Conservation (phyloP, 1,139 yeast genomes). For the Barnettozyma hawaiiensis region DNA sequence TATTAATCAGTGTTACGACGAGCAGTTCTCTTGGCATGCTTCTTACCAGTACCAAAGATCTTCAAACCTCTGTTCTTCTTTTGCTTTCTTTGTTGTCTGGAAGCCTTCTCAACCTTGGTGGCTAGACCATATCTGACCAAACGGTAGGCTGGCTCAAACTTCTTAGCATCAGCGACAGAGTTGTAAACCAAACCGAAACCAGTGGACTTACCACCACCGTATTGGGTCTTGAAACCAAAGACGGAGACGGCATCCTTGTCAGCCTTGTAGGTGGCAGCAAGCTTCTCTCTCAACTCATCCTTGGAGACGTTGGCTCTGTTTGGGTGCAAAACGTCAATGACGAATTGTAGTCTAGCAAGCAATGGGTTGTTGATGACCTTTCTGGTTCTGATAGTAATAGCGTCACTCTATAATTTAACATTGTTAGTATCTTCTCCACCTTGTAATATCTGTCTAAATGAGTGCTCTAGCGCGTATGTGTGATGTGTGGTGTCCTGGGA, state of each 20-base stretch:
- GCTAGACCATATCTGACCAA: constrained; percentile 99
- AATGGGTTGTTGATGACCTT: constrained; percentile 99
- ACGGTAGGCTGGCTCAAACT: constrained; percentile 99
- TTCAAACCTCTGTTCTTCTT: constrained; percentile 99
- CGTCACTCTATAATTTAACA: constrained; percentile 61
- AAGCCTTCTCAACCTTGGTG: constrained; percentile 90
- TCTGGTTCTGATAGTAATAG: constrained; percentile 99
- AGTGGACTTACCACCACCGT: constrained; percentile 99
- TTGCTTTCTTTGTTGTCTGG: constrained; percentile 99
- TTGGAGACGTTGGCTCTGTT: constrained; percentile 98
- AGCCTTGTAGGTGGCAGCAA: constrained; percentile 94
- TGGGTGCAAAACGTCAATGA: constrained; percentile 99
- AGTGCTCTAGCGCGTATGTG: too few relatives aligned
- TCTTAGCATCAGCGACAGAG: constrained; percentile 96
- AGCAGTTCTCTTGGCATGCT: constrained; percentile 90
- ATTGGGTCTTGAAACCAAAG: constrained; percentile 98
- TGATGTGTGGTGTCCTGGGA: too few relatives aligned
- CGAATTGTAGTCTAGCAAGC: constrained; percentile 99
- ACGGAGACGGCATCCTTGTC: constrained; percentile 98
- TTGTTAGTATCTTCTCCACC: constrained; percentile 25
- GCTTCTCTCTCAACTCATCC: constrained; percentile 98
- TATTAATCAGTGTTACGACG: constrained; percentile 43
- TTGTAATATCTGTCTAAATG: too few relatives aligned
- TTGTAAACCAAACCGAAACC: constrained; percentile 99
- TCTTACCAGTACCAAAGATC: constrained; percentile 96